phyloP scores from a whole-genome alignment of 176 grass and related monocot genomes.

The Aegilops umbellulata region DNA sequence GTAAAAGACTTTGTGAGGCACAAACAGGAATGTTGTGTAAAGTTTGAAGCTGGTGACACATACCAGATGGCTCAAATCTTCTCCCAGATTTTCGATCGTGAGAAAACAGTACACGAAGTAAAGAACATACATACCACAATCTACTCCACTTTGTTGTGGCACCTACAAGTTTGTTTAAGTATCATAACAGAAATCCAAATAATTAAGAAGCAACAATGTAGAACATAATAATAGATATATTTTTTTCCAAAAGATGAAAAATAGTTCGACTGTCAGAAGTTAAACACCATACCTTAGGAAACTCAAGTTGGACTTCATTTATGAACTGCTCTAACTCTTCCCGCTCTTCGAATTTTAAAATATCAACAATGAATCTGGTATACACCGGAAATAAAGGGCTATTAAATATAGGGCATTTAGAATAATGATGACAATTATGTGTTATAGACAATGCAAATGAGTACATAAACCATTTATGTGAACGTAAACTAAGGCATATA shows the following conservation, averaged over 20 bases:
- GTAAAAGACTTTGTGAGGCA: conserved; percentile 3
- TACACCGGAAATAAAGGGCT: conserved; percentile 7
- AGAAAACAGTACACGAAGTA: conserved; percentile 80
- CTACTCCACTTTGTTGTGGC: conserved; percentile 79
- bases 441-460: not conserved
- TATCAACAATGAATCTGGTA: conserved; percentile 71
- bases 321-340: conserved; percentile 54
- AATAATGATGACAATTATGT: not conserved
- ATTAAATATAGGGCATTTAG: not conserved
- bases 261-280: not conserved
- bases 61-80: conserved; percentile 57
- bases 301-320: conserved; percentile 66
- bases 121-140: conserved; percentile 88
- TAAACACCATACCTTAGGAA: conserved; percentile 60
- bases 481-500: not conserved
- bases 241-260: not conserved
- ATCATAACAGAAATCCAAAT: not conserved
- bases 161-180: conserved; percentile 51
- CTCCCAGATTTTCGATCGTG: conserved; percentile 38
- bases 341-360: conserved; percentile 71
- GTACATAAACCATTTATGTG: not conserved
- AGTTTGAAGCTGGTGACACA: conserved; percentile 20
- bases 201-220: conserved; percentile 1
- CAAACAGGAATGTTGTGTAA: conserved; percentile 15
- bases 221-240: not conserved